Evolutionary conservation across 441 rosid species (phyloP), one percentile per base, ranked within the genome.

Genomic region (Populus hybrid): DNA sequence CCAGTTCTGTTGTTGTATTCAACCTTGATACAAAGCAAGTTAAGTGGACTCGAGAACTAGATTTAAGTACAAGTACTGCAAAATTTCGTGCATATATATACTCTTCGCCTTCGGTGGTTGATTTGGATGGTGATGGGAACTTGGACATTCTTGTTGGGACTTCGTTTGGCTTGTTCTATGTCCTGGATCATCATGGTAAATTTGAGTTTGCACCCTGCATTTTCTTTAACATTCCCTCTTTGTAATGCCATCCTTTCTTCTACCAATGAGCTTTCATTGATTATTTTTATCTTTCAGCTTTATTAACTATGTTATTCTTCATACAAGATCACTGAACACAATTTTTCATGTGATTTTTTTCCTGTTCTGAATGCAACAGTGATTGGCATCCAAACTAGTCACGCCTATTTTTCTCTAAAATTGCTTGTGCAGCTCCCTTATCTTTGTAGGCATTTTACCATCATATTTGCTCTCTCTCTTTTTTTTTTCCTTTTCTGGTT

Each of bases 91-190:
- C 98, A 71, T 93, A 91, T 83, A 90, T 96, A 82, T 92, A 92
- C 84, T 97, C 99, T 79, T 91, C 98, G 77, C 98, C 98, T 34
- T 90, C 95, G 21, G 98, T 93, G 75, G 91, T 89, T 89, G 99
- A 97, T 89, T 93, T 97, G 92, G 98, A 97, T 85, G 98, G 98
- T 32, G 98, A 97, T 89, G 99, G 99, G 70, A 88, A 94, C 80
- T 83, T 97, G 92, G 99, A 97, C 85, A 93, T 97, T 79, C 97
- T 94, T 81, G 94, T 97, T 42, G 99, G 99, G 79, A 97, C 98
- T 78, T 94, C 99, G 67, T 94, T 88, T 87, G 99, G 99, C 82
- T 84, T 94, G 85, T 97, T 97, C 83, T 97, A 94, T 86, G 94
- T 90, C 78, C 76, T 97, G 85, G 99, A 97, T 89, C 99, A 97